Evolutionary conservation across 2,329 filamentous ascomycete species (phyloP), one percentile per base, ranked within the genome.

Genomic region (Sordariomycetes sp.): DNA sequence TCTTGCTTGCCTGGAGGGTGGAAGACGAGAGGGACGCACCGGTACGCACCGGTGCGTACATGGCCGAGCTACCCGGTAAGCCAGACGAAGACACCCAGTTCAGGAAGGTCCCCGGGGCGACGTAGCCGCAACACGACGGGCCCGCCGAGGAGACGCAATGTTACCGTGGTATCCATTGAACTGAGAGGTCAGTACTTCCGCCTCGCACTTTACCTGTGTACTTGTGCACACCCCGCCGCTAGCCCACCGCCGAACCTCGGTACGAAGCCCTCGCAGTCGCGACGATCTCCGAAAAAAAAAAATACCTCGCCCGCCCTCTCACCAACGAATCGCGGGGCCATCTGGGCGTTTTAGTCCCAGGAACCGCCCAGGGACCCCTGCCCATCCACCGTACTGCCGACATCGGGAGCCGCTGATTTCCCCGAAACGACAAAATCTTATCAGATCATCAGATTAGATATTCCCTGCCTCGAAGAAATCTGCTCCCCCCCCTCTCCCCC

Each of bases 361-460:
- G 39, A 17, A n/a, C 17, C 39, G n/a, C 6, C 8, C 39, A n/a
- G 39, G 39, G 39, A 45, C 39, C 39, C 39, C 39, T 45, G 39
- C 13, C 39, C 8, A 5, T 4, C 6, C 15, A n/a, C 39, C 39
- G 15, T n/a, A 7, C 13, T 15, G 39, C 39, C 39, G 39, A 45
- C n/a, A 17, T 45, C 39, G 39, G 39, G 15, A 2, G 12, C 2
- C n/a, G 39, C 39, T 2, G 15, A n/a, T 45, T 45, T 7, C 39
- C 17, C 10, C 39, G 13, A 22, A 22, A 20, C 4, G 22, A 22
- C 12, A 8, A 32, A 50, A 73, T 73, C 70, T 73, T 71, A 73
- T 73, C 70, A 67, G 70, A 73, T 73, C 62, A 73, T 73, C 70
- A 70, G 70, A 73, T 73, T 70, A 73, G 67, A 71, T 71, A 66